Base-by-base conservation (phyloP, 139 green algal genomes). In the Coelastrella sp. region DNA sequence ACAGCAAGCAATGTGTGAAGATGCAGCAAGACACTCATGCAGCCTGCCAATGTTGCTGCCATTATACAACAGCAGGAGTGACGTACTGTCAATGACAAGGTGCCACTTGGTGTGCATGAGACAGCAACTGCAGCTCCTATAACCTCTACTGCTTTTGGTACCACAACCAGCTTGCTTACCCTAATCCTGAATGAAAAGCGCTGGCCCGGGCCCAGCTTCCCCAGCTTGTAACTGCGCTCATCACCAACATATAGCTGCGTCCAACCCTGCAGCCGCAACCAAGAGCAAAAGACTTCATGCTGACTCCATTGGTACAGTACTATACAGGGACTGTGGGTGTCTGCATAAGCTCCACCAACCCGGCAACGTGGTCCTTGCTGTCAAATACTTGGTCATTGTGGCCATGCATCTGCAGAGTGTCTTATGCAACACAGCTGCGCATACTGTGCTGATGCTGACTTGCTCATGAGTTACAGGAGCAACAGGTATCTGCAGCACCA, bases 221-320 rank as follows among this genome's bases (percentile, higher is more conserved):
- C 82, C 15, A 95, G 86, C 87, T 93, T 94, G 84, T 81, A 93
- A 61, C 66, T 90, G 24, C 90, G 92, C 86, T 96, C 94, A 74
- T 75, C 56, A 11, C 95, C 95, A 11, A 82, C 59, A 80, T 96
- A 96, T 75, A 96, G 85, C 56, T 93, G 74, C 12, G 87, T 87
- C 66, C 93, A 96, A 15, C 93, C 94, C 84, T 95, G 91, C 61
- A 68, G 56, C 63, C 12, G 63, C 63, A 17, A 25, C 8, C 12
- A 14, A 70, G 63, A n/a, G 17, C 17, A 78, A 25, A 15, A 78
- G 17, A 35, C 11, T 12, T 11, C 70, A 25, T 78, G 70, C 70
- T n/a, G 15, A 78, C 22, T 15, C 70, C 70, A 70, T 9, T 5
- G 35, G 35, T 49, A 49, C 35, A 49, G 35, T 49, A 49, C 35